phyloP scores from a whole-genome alignment of 2,329 filamentous ascomycete species.

The Neofusicoccum parvum region DNA sequence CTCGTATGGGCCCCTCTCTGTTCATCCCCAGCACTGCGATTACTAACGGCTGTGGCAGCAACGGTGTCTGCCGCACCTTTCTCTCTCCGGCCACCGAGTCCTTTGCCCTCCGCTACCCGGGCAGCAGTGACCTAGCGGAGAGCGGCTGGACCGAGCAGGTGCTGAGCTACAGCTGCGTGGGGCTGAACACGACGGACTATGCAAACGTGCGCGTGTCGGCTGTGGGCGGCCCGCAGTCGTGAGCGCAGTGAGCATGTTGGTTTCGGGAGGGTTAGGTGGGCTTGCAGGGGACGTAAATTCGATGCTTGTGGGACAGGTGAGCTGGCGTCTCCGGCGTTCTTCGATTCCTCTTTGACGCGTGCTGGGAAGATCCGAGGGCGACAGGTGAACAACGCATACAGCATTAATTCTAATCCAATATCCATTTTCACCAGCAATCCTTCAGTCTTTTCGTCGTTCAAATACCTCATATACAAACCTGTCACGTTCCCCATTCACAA shows the following conservation, averaged over 20 bases:
- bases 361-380: no score
- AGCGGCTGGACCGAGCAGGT: neutral
- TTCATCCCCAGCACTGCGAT: neutral
- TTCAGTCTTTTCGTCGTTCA: no score
- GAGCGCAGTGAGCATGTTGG: no score
- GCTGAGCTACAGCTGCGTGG: neutral
- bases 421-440: no score
- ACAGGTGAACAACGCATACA: no score
- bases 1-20: neutral
- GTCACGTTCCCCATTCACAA: neutral
- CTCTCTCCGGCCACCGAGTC: neutral
- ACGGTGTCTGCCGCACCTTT: constrained; percentile 6
- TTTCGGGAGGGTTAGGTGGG: no score
- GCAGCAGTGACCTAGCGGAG: neutral
- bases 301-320: no score
- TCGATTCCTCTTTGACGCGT: no score
- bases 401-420: no score
- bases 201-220: neutral
- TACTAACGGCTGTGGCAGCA: neutral
- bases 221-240: no score
- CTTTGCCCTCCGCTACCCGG: neutral
- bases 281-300: no score
- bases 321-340: no score
- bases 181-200: neutral
- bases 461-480: neutral